These are phyloP conservation scores for Geosmithia flava DNA, from an alignment of 2,329 filamentous ascomycete species.

Conservation along the genomic window DNA sequence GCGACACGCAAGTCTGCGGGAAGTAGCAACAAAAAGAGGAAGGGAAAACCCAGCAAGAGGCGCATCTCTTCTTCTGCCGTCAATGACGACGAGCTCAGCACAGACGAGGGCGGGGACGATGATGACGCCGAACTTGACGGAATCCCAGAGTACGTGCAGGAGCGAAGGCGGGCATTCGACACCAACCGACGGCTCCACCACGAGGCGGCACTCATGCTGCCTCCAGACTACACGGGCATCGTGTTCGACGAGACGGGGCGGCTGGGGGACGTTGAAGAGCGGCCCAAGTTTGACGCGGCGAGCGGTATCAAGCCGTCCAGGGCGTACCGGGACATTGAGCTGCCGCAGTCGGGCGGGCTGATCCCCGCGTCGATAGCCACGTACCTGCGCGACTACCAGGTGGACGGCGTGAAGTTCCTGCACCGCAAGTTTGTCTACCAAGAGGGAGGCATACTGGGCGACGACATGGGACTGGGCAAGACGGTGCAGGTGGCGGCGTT, in stretches of 20 bases:
- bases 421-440: constrained; percentile 87
- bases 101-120: constrained; percentile 18
- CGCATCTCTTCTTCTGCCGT: constrained; percentile 7
- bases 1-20: constrained; percentile 27
- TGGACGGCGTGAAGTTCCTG: constrained; percentile 73
- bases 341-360: constrained; percentile 64
- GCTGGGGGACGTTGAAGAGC: constrained; percentile 39
- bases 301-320: constrained; percentile 51
- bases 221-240: constrained; percentile 65
- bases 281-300: constrained; percentile 50
- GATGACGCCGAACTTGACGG: constrained; percentile 37
- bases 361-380: constrained; percentile 86
- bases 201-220: constrained; percentile 59
- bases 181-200: constrained; percentile 43
- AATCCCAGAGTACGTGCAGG: constrained; percentile 61
- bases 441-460: constrained; percentile 78
- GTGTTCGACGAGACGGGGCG: constrained; percentile 44
- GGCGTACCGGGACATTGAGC: constrained; percentile 60
- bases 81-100: not conserved
- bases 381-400: constrained; percentile 84
- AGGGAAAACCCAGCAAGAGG: constrained; percentile 10
- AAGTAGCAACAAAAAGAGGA: constrained; percentile 3
- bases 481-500: constrained; percentile 95
- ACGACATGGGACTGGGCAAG: constrained; percentile 97
- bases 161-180: constrained; percentile 60